Percentiles rank a stretch among this genome's conserved stretches.
Conservation (phyloP, 139 green algal species). For the Coccomyxa sp. region DNA sequence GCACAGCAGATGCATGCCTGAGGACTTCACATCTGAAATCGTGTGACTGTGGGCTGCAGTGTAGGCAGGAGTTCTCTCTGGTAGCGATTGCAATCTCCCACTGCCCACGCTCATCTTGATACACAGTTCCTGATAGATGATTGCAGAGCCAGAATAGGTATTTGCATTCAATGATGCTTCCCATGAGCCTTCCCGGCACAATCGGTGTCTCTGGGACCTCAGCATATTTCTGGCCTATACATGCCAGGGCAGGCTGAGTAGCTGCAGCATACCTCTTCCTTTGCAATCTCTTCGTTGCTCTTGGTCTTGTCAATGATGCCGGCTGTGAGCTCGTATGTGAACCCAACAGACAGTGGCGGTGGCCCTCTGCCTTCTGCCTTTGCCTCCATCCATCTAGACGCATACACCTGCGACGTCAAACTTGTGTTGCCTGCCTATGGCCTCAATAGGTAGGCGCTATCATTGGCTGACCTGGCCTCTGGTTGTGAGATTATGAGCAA, state of each 20-base stretch:
- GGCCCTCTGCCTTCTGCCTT: not conserved
- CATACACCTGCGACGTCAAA: constrained; percentile 31
- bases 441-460: not conserved
- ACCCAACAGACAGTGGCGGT: constrained; percentile 39
- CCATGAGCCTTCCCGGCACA: too few relatives aligned
- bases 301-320: constrained; percentile 84
- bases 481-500: constrained; percentile 16
- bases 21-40: too few relatives aligned
- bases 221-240: too few relatives aligned
- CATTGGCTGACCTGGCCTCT: not conserved
- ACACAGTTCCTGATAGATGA: too few relatives aligned
- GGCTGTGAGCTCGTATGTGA: constrained; percentile 89
- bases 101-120: not conserved
- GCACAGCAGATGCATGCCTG: too few relatives aligned
- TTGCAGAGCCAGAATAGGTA: too few relatives aligned
- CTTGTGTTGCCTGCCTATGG: not conserved
- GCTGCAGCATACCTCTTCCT: constrained; percentile 57
- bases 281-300: constrained; percentile 40
- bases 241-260: too few relatives aligned
- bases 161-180: too few relatives aligned
- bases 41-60: too few relatives aligned
- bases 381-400: constrained; percentile 8
- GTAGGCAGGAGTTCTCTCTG: not conserved
- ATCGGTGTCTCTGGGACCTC: too few relatives aligned
- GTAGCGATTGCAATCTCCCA: not conserved